Conservation (phyloP, 1,284 basidiomycete genomes). For the Naganishia sp. region DNA sequence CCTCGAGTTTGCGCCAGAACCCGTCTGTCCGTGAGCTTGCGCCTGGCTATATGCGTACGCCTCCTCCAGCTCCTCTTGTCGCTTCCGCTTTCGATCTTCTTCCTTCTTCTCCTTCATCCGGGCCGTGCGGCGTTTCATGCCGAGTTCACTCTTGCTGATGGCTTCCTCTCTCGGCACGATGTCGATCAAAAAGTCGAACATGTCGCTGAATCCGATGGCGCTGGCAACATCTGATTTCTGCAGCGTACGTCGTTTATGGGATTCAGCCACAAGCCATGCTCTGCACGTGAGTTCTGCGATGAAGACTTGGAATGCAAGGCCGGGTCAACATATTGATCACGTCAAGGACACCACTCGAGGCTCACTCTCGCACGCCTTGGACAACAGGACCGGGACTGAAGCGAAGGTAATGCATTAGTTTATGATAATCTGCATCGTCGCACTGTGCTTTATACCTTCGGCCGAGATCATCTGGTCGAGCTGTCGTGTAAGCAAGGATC, state of each 20-base stretch:
- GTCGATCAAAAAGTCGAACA: conserved; percentile 90
- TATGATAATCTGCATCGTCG: no score
- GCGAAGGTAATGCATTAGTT: background rate
- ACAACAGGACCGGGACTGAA: conserved; percentile 84
- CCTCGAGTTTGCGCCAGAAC: background rate
- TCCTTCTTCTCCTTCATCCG: conserved; percentile 30
- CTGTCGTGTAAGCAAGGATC: no score
- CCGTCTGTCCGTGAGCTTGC: background rate
- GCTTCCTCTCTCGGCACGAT: conserved; percentile 80
- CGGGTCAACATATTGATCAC: background rate
- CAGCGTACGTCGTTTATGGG: conserved; percentile 86
- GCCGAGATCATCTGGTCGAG: conserved; percentile 83
- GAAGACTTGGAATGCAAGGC: conserved; percentile 65
- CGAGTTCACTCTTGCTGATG: conserved; percentile 30
- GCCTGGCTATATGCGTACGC: conserved; percentile 21
- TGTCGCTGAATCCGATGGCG: conserved; percentile 83
- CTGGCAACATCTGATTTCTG: conserved; percentile 87
- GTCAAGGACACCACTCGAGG: conserved; percentile 34
- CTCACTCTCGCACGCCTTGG: conserved; percentile 93
- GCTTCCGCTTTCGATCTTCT: conserved; percentile 26
- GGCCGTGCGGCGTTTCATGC: conserved; percentile 28
- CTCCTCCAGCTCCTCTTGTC: conserved; percentile 27
- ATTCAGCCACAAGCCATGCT: conserved; percentile 89
- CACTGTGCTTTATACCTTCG: conserved; percentile 62
- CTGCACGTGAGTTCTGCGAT: conserved; percentile 91